Evolutionary conservation across 331 rosid genomes (phyloP).

Genomic region (Rhamnella rubrinervis): DNA sequence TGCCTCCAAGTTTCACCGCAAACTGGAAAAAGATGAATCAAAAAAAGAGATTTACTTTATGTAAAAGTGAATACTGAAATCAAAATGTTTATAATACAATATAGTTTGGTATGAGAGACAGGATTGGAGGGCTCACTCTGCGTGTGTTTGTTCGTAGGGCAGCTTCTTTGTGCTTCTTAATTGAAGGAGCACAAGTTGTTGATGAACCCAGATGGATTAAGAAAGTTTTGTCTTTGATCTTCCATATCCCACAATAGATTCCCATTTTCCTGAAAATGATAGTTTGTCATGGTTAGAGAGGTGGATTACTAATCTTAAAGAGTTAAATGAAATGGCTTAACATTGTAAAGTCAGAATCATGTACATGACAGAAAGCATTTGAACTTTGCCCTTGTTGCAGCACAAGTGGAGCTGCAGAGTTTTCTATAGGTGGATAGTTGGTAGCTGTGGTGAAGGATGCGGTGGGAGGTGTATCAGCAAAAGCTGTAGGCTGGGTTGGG

Average conservation of each 20-base stretch:
- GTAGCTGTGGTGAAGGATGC: constrained; percentile 25
- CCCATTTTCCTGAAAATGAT: constrained; percentile 59
- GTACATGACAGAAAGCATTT: constrained; percentile 50
- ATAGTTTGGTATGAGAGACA: constrained; percentile 17
- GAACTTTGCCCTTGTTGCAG: constrained; percentile 44
- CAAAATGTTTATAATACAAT: neutral
- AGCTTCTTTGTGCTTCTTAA: constrained; percentile 17
- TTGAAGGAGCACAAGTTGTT: constrained; percentile 60
- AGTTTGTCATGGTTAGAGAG: constrained; percentile 22
- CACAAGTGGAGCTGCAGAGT: constrained; percentile 40
- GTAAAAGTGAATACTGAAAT: neutral
- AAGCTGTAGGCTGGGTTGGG: constrained; percentile 37
- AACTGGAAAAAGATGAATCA: constrained; percentile 25
- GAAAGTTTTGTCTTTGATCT: constrained; percentile 70
- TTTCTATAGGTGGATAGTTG: constrained; percentile 35
- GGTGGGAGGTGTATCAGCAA: constrained; percentile 40
- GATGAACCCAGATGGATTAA: constrained; percentile 49
- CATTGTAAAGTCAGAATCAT: neutral
- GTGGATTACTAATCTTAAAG: neutral
- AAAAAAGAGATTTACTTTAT: neutral
- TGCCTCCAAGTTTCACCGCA: constrained; percentile 26
- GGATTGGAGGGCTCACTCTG: constrained; percentile 52
- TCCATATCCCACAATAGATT: constrained; percentile 67
- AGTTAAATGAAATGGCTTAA: neutral
- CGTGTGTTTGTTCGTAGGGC: constrained; percentile 33